phyloP scores from a whole-genome alignment of 2,329 filamentous ascomycete species.

The Ophiostoma novo-ulmi region DNA sequence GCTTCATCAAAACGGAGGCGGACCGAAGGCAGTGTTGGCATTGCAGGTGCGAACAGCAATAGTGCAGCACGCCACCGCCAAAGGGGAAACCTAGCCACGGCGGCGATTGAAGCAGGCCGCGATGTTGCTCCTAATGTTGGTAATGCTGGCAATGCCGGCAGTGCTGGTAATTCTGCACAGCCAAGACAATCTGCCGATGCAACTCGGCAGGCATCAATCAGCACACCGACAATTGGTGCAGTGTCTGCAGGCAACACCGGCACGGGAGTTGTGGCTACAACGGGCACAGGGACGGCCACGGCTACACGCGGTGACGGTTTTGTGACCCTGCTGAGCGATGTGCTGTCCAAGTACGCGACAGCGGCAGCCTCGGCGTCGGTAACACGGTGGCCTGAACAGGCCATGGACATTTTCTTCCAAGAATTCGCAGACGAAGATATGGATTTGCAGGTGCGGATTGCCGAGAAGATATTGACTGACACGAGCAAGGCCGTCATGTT shows the following conservation, averaged over 20 bases:
- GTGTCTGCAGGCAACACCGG: neutral
- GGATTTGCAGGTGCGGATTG: slow-evolving; percentile 55
- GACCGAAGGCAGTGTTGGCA: slow-evolving; percentile 30
- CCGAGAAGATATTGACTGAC: slow-evolving; percentile 54
- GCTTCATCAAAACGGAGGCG: slow-evolving; percentile 36
- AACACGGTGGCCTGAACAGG: slow-evolving; percentile 52
- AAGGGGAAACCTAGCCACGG: neutral
- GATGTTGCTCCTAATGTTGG: neutral
- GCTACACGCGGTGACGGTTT: slow-evolving; percentile 29
- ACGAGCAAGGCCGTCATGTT: slow-evolving; percentile 58
- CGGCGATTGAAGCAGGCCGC: neutral
- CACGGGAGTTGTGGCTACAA: neutral
- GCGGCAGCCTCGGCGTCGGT: slow-evolving; percentile 32
- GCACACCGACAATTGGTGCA: neutral
- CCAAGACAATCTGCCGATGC: slow-evolving; percentile 7
- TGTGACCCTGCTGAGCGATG: slow-evolving; percentile 39
- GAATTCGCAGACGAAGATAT: slow-evolving; percentile 54
- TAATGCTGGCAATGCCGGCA: neutral
- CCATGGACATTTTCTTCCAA: slow-evolving; percentile 54
- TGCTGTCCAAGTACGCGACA: slow-evolving; percentile 36
- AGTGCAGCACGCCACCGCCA: slow-evolving; percentile 2
- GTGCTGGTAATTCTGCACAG: neutral
- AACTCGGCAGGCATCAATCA: neutral
- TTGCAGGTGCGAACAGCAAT: slow-evolving; percentile 21
- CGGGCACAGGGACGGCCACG: slow-evolving; percentile 26